Conservation (phyloP, 148 eudicot genomes). For the Fagopyrum esculentum region DNA sequence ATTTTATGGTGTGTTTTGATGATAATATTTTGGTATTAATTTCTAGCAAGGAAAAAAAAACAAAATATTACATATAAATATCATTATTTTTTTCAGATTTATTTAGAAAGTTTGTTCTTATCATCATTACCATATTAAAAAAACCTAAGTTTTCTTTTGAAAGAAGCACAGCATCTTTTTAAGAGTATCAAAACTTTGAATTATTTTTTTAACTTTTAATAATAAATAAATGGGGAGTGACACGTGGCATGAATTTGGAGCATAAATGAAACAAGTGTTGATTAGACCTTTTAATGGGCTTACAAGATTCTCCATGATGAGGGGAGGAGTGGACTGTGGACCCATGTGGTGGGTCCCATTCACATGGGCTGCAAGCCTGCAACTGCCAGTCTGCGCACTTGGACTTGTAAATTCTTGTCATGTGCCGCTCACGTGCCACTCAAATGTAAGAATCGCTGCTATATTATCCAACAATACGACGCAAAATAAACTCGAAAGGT, state of each 20-base stretch:
- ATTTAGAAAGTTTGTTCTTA: neutral
- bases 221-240: no score
- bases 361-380: slow-evolving; percentile 3
- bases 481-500: no score
- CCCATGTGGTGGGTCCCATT: slow-evolving; percentile 8
- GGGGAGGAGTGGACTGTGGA: neutral
- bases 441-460: no score
- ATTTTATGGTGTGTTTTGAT: slow-evolving; percentile 9
- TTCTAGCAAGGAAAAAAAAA: neutral
- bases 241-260: no score
- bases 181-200: neutral
- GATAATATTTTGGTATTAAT: neutral
- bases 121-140: neutral
- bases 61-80: neutral
- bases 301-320: slow-evolving; percentile 1
- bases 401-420: neutral
- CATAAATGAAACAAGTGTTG: neutral
- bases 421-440: slow-evolving; percentile 2
- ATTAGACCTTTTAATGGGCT: neutral
- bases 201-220: no score
- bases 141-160: neutral
- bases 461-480: no score
- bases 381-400: neutral
- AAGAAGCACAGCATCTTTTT: neutral
- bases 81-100: neutral